Evolutionary conservation across 495 filamentous ascomycete species (phyloP).

Genomic region (Glarea lozoyensis): DNA sequence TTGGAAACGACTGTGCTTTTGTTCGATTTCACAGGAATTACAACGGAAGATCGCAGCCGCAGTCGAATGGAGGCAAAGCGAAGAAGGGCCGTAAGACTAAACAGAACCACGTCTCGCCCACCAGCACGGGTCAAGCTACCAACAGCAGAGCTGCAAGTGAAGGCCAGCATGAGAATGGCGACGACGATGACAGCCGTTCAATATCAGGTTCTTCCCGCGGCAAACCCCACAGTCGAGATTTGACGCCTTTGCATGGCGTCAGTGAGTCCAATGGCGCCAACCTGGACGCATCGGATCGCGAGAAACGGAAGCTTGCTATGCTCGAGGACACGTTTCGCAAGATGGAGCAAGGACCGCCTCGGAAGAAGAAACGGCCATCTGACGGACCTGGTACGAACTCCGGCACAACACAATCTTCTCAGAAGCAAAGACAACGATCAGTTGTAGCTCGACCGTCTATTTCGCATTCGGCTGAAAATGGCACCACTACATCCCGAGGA

Average conservation of each 20-base stretch:
- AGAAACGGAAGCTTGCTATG: constrained; percentile 79
- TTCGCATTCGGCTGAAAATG: constrained; percentile 8
- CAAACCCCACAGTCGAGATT: constrained; percentile 72
- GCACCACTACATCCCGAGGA: constrained; percentile 24
- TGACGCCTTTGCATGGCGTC: constrained; percentile 53
- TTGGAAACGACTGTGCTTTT: constrained; percentile 56
- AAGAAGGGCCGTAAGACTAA: constrained; percentile 51
- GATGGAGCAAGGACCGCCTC: constrained; percentile 50
- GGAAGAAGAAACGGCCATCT: constrained; percentile 47
- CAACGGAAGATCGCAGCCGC: constrained; percentile 35
- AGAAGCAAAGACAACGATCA: constrained; percentile 17
- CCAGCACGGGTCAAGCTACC: constrained; percentile 58
- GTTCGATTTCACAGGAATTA: constrained; percentile 64
- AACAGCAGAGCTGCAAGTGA: constrained; percentile 77
- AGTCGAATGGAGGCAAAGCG: constrained; percentile 44
- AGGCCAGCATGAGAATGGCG: constrained; percentile 45
- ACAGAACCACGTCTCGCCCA: constrained; percentile 48
- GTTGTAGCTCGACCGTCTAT: constrained; percentile 24
- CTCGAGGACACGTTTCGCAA: constrained; percentile 67
- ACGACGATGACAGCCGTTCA: constrained; percentile 53
- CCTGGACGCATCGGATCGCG: constrained; percentile 69
- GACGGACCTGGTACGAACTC: constrained; percentile 38
- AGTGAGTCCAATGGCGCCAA: constrained; percentile 40
- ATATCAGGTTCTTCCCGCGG: constrained; percentile 65
- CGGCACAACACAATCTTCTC: constrained; percentile 25